Evolutionary conservation across 169 alveolate genomes (phyloP), one percentile per base, ranked within the genome.

Genomic region (Plasmodium knowlesi): DNA sequence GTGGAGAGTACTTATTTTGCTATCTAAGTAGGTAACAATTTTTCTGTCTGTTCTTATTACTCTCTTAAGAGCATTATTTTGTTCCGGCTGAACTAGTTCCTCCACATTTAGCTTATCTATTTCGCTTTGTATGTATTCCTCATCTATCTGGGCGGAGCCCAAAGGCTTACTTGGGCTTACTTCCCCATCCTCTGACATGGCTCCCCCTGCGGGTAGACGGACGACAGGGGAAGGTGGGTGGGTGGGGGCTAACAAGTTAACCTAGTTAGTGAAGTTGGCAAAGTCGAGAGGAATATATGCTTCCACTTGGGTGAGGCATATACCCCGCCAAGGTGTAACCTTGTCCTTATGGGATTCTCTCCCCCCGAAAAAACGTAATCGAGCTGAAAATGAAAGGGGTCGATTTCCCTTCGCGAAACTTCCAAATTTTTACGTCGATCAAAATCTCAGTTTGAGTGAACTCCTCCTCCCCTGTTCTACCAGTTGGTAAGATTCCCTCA

Each of bases 71-170:
- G 88, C 88, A 57, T 78, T 39, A 16, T 88, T 88, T 37, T 88
- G 88, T 78, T 88, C 88, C 19, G 94, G 94, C 39, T 88, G 88
- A 3, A 88, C 37, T 6, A 88, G 39, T 22, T 74, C 79, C 0
- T 88, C 94, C 5, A 88, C 67, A 19, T 88, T 88, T 0, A 88
- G 71, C 71, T 88, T 88, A 12, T 88, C 89, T 1, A 88, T 88
- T 67, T 88, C 94, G 25, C 81, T 57, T 54, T 88, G 89, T 57
- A 88, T 88, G 32, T 88, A 88, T 3, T 78, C 10, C 71, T 88
- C 94, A 22, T 88, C 94, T 3, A 88, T 57, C 32, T 16, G 3
- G 16, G 1, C 46, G 30, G n/a, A 9, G 3, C 43, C 32, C 1
- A 0, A 1, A 14, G 37, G 4, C 74, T 3, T 70, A 10, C 76